phyloP scores from a whole-genome alignment of 176 grass and related monocot genomes.

The Aegilops tauschii region DNA sequence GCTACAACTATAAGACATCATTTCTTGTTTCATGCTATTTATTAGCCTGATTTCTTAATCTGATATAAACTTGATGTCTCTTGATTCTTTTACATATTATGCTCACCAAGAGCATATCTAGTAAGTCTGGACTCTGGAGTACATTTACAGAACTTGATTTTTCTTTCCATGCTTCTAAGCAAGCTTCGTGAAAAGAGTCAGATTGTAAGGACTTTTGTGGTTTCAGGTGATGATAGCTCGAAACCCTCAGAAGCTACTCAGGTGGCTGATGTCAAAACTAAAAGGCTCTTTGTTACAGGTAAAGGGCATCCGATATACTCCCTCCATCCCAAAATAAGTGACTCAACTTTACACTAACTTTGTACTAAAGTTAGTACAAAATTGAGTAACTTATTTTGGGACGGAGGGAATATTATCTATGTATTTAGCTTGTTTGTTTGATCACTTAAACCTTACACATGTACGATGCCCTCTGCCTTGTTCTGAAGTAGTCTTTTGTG shows the following conservation, averaged over 20 bases:
- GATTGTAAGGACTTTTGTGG: not conserved
- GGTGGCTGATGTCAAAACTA: conserved; percentile 55
- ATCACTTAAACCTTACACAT: conserved; percentile 7
- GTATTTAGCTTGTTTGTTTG: conserved; percentile 19
- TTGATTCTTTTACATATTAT: conserved; percentile 17
- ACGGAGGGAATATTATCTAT: not conserved
- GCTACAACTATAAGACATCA: not conserved
- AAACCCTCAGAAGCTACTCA: conserved; percentile 54
- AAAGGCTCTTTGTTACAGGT: conserved; percentile 97
- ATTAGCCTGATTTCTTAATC: not conserved
- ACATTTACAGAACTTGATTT: not conserved
- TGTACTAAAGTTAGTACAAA: no score
- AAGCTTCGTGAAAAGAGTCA: not conserved
- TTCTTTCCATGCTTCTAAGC: not conserved
- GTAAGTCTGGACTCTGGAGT: not conserved
- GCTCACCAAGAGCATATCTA: not conserved
- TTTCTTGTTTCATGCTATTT: not conserved
- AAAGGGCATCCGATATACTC: not conserved
- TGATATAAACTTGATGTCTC: not conserved
- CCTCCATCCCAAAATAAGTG: no score
- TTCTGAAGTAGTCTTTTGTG: not conserved
- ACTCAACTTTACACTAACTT: no score
- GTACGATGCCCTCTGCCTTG: not conserved
- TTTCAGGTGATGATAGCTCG: conserved; percentile 48
- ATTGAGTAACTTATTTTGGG: no score